A percentile compares a stretch with the other conserved stretches of the same genome.
Evolutionary conservation across 106 monocot species (phyloP).

Genomic region (Platanthera zijinensis): DNA sequence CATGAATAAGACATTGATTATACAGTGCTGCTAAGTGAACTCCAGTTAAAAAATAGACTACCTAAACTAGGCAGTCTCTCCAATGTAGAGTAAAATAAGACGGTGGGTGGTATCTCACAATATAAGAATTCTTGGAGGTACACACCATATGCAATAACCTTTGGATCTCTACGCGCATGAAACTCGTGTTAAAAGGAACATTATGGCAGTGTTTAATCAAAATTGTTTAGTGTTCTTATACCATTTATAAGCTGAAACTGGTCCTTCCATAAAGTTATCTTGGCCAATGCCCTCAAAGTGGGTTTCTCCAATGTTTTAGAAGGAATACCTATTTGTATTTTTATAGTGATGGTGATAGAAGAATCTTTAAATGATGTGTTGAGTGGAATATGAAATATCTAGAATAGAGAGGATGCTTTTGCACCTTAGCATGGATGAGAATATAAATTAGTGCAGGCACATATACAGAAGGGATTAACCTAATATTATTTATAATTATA

Average conservation of each 20-base stretch:
- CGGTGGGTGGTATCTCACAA: neutral
- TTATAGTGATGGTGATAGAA: neutral
- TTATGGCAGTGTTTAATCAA: neutral
- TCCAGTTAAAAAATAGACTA: neutral
- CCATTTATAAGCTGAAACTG: neutral
- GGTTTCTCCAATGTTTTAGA: neutral
- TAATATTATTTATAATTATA: neutral
- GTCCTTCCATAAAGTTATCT: neutral
- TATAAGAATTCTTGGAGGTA: neutral
- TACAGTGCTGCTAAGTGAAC: neutral
- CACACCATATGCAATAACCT: neutral
- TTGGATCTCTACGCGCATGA: neutral
- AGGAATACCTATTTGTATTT: neutral
- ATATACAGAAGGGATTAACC: neutral
- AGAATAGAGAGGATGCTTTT: neutral
- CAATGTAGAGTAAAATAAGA: neutral
- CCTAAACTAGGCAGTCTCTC: neutral
- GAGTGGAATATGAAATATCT: neutral
- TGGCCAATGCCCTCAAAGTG: neutral
- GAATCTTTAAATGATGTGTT: neutral
- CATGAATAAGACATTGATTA: too few species aligned
- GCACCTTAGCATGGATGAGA: neutral
- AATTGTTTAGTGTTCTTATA: neutral
- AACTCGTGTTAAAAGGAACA: neutral
- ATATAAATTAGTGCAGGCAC: neutral